phyloP scores from a whole-genome alignment of 164 flowering plant genomes.

The Cinnamomum micranthum region DNA sequence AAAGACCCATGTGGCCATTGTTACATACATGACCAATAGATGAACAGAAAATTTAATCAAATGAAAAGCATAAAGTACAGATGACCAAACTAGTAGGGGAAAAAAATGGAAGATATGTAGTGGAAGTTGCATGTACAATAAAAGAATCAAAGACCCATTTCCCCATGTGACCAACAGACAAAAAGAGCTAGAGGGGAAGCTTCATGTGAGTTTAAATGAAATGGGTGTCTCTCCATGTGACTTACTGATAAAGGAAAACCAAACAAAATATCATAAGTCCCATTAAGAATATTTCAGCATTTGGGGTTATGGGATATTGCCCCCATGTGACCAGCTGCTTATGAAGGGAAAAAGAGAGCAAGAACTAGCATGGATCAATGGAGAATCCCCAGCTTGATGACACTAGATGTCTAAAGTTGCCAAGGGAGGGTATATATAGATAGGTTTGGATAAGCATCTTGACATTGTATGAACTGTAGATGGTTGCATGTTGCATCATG shows the following conservation, averaged over 20 bases:
- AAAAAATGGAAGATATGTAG: background rate
- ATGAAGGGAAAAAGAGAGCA: background rate
- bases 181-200: slow-evolving; percentile 5
- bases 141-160: slow-evolving; percentile 9
- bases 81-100: background rate
- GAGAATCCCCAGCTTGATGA: slow-evolving; percentile 1
- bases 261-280: slow-evolving; percentile 2
- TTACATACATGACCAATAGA: background rate
- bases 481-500: background rate
- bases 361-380: background rate
- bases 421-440: slow-evolving; percentile 6
- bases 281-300: background rate
- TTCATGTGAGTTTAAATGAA: background rate
- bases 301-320: background rate
- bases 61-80: background rate
- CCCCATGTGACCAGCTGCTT: background rate
- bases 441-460: slow-evolving; percentile 15
- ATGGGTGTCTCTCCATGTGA: background rate
- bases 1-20: background rate
- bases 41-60: background rate
- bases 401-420: background rate
- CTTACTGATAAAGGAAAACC: background rate
- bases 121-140: slow-evolving; percentile 3
- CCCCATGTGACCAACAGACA: slow-evolving; percentile 24
- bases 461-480: too few relatives aligned